Percentiles rank a stretch among this genome's conserved stretches.
Conservation (phyloP, 495 filamentous ascomycete species). For the Neurospora cerealis region DNA sequence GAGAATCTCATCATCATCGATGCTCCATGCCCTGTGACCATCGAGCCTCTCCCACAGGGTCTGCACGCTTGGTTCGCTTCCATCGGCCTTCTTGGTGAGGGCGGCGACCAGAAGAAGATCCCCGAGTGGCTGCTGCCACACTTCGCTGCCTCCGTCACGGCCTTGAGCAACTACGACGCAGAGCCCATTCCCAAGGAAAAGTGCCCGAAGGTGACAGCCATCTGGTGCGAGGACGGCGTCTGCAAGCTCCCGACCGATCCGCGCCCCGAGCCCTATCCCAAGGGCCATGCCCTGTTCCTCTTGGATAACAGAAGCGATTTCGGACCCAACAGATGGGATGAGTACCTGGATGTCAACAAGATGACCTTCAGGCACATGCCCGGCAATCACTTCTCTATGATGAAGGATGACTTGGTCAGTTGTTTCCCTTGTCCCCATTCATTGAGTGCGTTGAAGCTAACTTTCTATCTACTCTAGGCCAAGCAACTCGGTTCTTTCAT, state of each 20-base stretch:
- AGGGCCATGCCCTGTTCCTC: constrained; percentile 69
- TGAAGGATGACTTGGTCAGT: constrained; percentile 48
- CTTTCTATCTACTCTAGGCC: constrained; percentile 14
- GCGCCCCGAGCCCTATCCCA: constrained; percentile 56
- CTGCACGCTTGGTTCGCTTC: constrained; percentile 72
- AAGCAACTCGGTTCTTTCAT: constrained; percentile 31
- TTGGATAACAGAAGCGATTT: constrained; percentile 72
- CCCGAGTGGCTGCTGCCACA: constrained; percentile 77
- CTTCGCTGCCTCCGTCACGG: constrained; percentile 66
- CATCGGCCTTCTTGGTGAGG: constrained; percentile 71
- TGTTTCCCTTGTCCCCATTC: not conserved
- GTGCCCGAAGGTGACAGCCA: constrained; percentile 54
- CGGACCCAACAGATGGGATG: constrained; percentile 70
- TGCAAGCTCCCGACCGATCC: constrained; percentile 61
- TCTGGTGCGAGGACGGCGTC: constrained; percentile 78
- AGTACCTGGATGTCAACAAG: constrained; percentile 56
- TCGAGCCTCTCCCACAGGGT: constrained; percentile 65
- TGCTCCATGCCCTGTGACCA: constrained; percentile 65
- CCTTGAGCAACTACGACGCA: constrained; percentile 62
- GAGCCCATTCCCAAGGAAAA: constrained; percentile 41
- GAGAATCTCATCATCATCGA: constrained; percentile 74
- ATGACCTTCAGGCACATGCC: constrained; percentile 51
- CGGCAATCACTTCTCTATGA: constrained; percentile 66
- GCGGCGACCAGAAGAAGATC: constrained; percentile 41
- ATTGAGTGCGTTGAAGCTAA: not conserved